These are phyloP conservation scores for Fagus sylvatica DNA, from an alignment of 306 rosid genomes.

Conservation along the genomic window DNA sequence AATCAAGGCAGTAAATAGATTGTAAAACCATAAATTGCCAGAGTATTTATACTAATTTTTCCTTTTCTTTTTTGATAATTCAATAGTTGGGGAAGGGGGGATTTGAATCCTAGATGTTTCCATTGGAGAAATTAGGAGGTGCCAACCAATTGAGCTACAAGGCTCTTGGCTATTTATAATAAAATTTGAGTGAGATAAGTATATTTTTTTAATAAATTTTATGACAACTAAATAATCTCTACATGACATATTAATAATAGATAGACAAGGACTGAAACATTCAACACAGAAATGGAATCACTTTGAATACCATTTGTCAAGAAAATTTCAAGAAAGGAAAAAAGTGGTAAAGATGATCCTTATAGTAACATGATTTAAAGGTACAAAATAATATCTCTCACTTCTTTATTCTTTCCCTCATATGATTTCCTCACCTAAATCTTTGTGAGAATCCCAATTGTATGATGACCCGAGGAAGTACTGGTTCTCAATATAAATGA, in stretches of 20 bases:
- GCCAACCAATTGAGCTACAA: no score
- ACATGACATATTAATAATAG: neutral
- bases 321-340: neutral
- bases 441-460: conserved; percentile 68
- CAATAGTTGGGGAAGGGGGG: no score
- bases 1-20: neutral
- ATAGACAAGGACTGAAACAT: neutral
- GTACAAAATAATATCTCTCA: neutral
- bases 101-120: no score
- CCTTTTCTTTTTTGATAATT: no score
- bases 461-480: conserved; percentile 86
- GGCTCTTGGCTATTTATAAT: no score
- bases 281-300: neutral
- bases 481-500: conserved; percentile 81
- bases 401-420: conserved; percentile 11
- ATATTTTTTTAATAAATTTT: neutral
- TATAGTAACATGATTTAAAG: neutral
- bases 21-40: neutral
- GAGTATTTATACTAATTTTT: neutral
- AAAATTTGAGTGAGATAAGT: neutral
- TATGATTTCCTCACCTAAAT: conserved; percentile 52
- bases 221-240: no score
- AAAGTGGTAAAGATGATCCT: neutral
- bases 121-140: no score
- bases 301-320: neutral